Evolutionary conservation across 768 basidiomycete species (phyloP), one percentile per base, ranked within the genome.

Genomic region (Crassisporium funariophilum): DNA sequence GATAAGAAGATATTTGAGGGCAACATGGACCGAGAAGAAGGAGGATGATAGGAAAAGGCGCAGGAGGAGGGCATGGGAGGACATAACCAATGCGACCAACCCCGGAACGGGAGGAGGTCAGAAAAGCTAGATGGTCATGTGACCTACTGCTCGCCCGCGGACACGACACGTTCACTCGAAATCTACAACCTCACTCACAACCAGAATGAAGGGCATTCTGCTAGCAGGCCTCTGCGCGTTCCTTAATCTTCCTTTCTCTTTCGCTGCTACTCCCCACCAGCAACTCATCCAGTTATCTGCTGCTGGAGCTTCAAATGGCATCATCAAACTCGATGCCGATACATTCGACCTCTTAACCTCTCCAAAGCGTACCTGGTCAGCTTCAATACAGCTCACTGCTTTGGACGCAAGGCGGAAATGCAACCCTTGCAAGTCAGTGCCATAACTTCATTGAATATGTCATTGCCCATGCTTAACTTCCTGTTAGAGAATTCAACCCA

Each of bases 11-110:
- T 98, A 98, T 58, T 86, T 82, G 53, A 98, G 84, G 22, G 94
- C 94, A 57, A 95, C 87, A 73, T 95, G 89, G 45, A 95, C 88
- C 9, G 88, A 89, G 72, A 97, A 98, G 75, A 91, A 98, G 25
- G 84, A 84, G 4, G 91, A 88, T 15, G 91, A 92, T 47, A 95
- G 84, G 65, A 97, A 95, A 39, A 98, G 84, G 22, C 94, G 86
- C 44, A 98, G 81, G 42, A 95, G 85, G 50, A 93, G 76, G 36
- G 83, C 89, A 87, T 93, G 88, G 56, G 86, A 88, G 66, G 77
- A 71, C 73, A 79, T 78, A 44, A 51, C 52, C 33, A 31, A 29
- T 19, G 48, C 6, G 21, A 22, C 35, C 13, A 25, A 31, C 17
- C 46, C 15, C n/a, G 23, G 23, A 17, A 7, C n/a, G 4, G 13